Evolutionary conservation across 78 protist species (phyloP).

Genomic region (Dictyostelium firmibasis): DNA sequence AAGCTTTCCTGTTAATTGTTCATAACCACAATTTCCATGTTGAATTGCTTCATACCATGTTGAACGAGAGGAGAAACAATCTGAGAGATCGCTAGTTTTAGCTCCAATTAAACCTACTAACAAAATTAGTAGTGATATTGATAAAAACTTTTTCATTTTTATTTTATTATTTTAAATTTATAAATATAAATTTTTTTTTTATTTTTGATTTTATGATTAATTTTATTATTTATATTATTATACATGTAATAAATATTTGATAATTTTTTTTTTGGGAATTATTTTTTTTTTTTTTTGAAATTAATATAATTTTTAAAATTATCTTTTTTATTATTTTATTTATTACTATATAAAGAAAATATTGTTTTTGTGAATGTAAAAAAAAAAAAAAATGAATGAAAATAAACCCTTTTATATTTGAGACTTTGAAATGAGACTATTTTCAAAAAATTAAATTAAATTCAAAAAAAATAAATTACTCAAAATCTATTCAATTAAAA

Average conservation of each 20-base stretch:
- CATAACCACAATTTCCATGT: conserved; percentile 80
- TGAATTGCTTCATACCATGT: conserved; percentile 79
- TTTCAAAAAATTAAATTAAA: not conserved
- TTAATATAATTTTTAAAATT: not conserved
- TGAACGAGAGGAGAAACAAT: conserved; percentile 59
- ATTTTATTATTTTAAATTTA: not conserved
- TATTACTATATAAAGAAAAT: not conserved
- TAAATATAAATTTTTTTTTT: not conserved
- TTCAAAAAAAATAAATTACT: not conserved
- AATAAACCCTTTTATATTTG: not conserved
- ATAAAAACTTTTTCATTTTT: not conserved
- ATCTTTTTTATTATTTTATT: not conserved
- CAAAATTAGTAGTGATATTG: not conserved
- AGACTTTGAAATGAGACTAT: not conserved
- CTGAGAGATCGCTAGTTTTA: not conserved
- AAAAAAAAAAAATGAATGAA: not conserved
- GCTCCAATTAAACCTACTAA: not conserved
- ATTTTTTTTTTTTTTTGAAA: not conserved
- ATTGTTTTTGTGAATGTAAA: not conserved
- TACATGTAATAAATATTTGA: not conserved
- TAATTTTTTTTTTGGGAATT: not conserved
- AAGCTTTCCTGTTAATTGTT: conserved; percentile 37
- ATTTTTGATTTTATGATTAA: not conserved
- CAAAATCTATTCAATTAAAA: not conserved
- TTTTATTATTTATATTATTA: not conserved